These are phyloP conservation scores for Apophysomyces variabilis DNA, from an alignment of 371 early-diverging fungal genomes.

Conservation along the genomic window DNA sequence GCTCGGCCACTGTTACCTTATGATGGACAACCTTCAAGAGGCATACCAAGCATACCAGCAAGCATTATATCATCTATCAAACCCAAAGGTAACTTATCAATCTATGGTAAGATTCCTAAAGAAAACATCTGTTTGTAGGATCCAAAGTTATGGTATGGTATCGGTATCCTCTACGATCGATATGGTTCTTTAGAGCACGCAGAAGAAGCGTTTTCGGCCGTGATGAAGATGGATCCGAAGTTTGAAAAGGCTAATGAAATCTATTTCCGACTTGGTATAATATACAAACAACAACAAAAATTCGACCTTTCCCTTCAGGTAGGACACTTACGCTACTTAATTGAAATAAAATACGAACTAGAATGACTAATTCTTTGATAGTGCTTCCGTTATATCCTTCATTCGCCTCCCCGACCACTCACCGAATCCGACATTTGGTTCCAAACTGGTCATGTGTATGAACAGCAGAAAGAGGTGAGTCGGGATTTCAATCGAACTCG, in stretches of 20 bases:
- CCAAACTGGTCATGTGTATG: slow-evolving; percentile 94
- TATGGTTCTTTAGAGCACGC: slow-evolving; percentile 94
- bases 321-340: slow-evolving; percentile 10
- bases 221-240: slow-evolving; percentile 79
- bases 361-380: slow-evolving; percentile 21
- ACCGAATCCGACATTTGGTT: slow-evolving; percentile 94
- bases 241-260: slow-evolving; percentile 95
- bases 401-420: slow-evolving; percentile 86
- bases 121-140: slow-evolving; percentile 54
- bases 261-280: slow-evolving; percentile 93
- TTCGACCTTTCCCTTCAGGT: slow-evolving; percentile 82
- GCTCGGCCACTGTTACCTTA: slow-evolving; percentile 91
- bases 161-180: slow-evolving; percentile 94
- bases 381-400: slow-evolving; percentile 90
- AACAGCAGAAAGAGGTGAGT: slow-evolving; percentile 84
- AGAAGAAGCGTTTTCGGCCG: slow-evolving; percentile 93
- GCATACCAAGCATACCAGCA: slow-evolving; percentile 95
- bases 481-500: not conserved
- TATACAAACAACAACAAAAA: slow-evolving; percentile 93
- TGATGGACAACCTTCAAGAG: slow-evolving; percentile 92
- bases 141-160: slow-evolving; percentile 97
- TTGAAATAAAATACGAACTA: not conserved
- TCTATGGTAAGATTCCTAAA: not conserved
- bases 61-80: slow-evolving; percentile 86
- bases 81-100: slow-evolving; percentile 61